Evolutionary conservation across 345 rosid species (phyloP), one percentile per base, ranked within the genome.

Genomic region (Cardamine occulta): DNA sequence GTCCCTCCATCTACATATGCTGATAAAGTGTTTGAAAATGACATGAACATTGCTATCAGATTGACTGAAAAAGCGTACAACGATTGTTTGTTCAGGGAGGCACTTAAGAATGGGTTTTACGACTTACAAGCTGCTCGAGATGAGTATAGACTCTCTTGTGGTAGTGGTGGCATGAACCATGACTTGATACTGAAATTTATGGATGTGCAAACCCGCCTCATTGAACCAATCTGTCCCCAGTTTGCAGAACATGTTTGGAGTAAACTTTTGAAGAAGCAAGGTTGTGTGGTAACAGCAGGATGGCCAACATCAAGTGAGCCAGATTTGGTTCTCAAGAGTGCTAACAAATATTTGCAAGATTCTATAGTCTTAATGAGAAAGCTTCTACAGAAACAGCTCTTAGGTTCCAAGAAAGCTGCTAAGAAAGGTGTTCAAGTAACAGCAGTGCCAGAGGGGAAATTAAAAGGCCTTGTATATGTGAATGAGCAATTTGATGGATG

Each of bases 91-190:
- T 91, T 94, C 74, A 80, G 19, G 19, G 19, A 19, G 19, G 19
- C 19, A 19, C 19, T 19, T 19, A 19, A 19, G 19, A 19, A 19
- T 65, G 98, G 98, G 17, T 88, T 90, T 74, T 91, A 91, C 77
- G 96, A 94, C 80, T 90, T 94, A 49, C 98, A 94, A 83, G 87
- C 96, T 70, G 97, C 96, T 55, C 83, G 97, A 78, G 97, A 94
- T 72, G 97, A 88, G 82, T 94, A 94, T 77, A 87, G 93, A 61
- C 84, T 88, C 76, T 88, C 97, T 8, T 91, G 97, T 77, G 97
- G 97, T 13, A 53, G 68, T 59, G 86, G 82, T 8, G 92, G 90
- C 62, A 86, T 94, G 98, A 90, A 90, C 73, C 88, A 63, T 37
- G 87, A 84, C 72, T 79, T 94, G 74, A 37, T 90, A 26, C 77